Base-by-base conservation (phyloP, 192 early-diverging fungal species). In the Dissophora globulifera region DNA sequence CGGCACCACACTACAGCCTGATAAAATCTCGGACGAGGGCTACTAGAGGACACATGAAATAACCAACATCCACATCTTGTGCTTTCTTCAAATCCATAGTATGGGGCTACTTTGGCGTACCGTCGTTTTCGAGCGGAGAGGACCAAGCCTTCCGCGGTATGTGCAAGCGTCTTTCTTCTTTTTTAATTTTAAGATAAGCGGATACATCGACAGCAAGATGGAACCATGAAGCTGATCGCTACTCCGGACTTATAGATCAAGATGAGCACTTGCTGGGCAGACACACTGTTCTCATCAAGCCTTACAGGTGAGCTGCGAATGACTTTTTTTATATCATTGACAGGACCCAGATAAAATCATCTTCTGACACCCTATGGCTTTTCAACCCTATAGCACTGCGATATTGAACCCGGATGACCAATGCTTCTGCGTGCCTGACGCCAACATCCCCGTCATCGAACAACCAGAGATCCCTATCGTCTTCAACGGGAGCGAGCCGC, bases 341-440 rank as follows among this genome's bases (percentile, higher is more conserved):
- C n/a, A n/a, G n/a, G n/a, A n/a, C n/a, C n/a, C n/a, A n/a, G n/a
- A n/a, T n/a, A n/a, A n/a, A n/a, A n/a, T n/a, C n/a, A n/a, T n/a
- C n/a, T n/a, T n/a, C n/a, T n/a, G n/a, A n/a, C n/a, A n/a, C n/a
- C n/a, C n/a, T n/a, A n/a, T n/a, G n/a, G n/a, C n/a, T n/a, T n/a
- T n/a, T 41, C 19, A 40, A n/a, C 35, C 25, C 23, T 46, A 16
- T 74, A 74, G 84, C 40, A 76, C 84, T 10, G 84, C 82, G 9
- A 78, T 82, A 35, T 54, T 85, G 17, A 85, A 85, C 25, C 79
- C 76, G 5, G 52, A 74, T 15, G 78, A 85, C 50, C 62, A 74
- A 20, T 79, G 64, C 19, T 85, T 63, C 48, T 85, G 84, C 26
- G 64, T 85, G n/a, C 74, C 84, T 0, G 55, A 58, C n/a, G 29